These are phyloP conservation scores for Aureobasidium namibiae DNA, from an alignment of 2,329 filamentous ascomycete species.

Conservation along the genomic window DNA sequence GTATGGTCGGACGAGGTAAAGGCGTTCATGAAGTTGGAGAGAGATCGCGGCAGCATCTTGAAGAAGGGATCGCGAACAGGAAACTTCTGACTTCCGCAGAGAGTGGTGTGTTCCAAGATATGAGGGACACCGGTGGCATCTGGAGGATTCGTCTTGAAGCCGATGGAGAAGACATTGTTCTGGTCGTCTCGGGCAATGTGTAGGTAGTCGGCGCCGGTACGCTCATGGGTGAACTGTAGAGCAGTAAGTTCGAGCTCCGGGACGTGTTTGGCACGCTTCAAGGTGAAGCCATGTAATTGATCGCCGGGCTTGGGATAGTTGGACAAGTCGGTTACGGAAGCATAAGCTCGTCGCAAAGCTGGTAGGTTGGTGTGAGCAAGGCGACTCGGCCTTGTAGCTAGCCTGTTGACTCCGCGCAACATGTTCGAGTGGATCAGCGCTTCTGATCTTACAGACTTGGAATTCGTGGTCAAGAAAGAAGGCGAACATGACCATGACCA, in stretches of 20 bases:
- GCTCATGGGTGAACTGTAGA: conserved; percentile 82
- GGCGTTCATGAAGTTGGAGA: conserved; percentile 99
- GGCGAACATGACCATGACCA: not conserved
- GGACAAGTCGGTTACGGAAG: conserved; percentile 67
- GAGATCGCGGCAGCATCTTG: conserved; percentile 95
- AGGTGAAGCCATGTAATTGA: conserved; percentile 86
- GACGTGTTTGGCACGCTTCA: conserved; percentile 82
- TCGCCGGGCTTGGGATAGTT: conserved; percentile 72
- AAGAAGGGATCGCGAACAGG: conserved; percentile 99
- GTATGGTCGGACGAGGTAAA: conserved; percentile 96
- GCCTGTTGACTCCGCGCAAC: conserved; percentile 7
- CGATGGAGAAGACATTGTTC: conserved; percentile 99
- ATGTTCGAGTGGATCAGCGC: not conserved
- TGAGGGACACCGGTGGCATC: conserved; percentile 95
- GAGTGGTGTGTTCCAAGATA: conserved; percentile 93
- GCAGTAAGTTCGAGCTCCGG: conserved; percentile 91
- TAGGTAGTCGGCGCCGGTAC: conserved; percentile 90
- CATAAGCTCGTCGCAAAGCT: conserved; percentile 31
- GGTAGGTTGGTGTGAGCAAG: conserved; percentile 1
- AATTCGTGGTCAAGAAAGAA: not conserved
- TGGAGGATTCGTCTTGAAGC: conserved; percentile 97
- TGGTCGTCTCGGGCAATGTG: conserved; percentile 91
- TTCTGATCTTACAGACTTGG: not conserved
- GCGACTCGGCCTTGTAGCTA: not conserved
- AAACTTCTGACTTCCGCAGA: conserved; percentile 94